Conservation (phyloP, 352 stramenopile species). For the Pythium angustatum region DNA sequence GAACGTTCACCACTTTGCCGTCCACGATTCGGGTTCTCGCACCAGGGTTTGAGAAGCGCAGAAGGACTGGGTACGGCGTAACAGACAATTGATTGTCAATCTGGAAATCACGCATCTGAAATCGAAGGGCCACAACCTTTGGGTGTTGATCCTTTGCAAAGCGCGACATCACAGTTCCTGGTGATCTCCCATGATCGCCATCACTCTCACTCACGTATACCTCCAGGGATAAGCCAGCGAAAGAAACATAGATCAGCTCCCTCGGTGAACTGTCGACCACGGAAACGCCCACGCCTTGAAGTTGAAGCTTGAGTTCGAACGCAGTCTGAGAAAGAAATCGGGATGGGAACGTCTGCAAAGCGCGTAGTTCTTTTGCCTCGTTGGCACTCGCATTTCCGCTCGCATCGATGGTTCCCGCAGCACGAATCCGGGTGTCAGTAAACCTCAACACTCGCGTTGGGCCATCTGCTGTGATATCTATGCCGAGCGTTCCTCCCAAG, state of each 20-base stretch:
- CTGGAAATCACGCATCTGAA: slow-evolving; percentile 81
- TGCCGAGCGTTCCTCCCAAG: slow-evolving; percentile 69
- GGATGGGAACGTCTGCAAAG: slow-evolving; percentile 23
- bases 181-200: slow-evolving; percentile 18
- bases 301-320: slow-evolving; percentile 50
- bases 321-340: slow-evolving; percentile 35
- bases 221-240: slow-evolving; percentile 67
- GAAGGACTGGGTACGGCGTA: slow-evolving; percentile 81
- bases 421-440: slow-evolving; percentile 77
- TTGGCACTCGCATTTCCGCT: slow-evolving; percentile 30
- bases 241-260: slow-evolving; percentile 78
- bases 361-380: slow-evolving; percentile 20
- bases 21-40: slow-evolving; percentile 50
- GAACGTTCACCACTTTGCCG: slow-evolving; percentile 52
- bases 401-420: slow-evolving; percentile 31
- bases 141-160: slow-evolving; percentile 57
- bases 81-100: slow-evolving; percentile 85
- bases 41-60: slow-evolving; percentile 77
- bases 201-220: slow-evolving; percentile 56
- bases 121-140: slow-evolving; percentile 60
- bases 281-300: slow-evolving; percentile 79
- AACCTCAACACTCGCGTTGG: slow-evolving; percentile 87
- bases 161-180: slow-evolving; percentile 37
- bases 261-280: slow-evolving; percentile 72
- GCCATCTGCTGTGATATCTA: slow-evolving; percentile 85